Percentiles rank a stretch among this genome's conserved stretches.
phyloP scores from a whole-genome alignment of 352 stramenopile species.

The Blastocystis sp. region DNA sequence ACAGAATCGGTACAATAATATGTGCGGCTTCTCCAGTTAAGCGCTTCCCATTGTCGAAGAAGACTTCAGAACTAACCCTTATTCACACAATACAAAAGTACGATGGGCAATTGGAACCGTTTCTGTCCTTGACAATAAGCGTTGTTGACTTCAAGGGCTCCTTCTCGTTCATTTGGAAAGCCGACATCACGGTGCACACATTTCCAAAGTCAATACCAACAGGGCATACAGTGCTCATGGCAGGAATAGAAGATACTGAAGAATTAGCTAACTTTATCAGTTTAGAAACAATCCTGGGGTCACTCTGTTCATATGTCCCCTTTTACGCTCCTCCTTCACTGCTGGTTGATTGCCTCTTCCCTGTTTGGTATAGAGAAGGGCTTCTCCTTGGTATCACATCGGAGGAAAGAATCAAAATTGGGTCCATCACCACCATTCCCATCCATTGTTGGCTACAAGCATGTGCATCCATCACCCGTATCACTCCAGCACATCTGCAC shows the following conservation, averaged over 20 bases:
- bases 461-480: too few species aligned
- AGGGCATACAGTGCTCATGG: slow-evolving; percentile 21
- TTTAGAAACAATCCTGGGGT: background rate
- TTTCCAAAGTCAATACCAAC: slow-evolving; percentile 62
- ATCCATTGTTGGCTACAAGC: too few species aligned
- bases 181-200: slow-evolving; percentile 1
- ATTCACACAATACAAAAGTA: slow-evolving; percentile 3
- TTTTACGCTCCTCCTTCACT: background rate
- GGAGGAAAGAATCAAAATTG: too few species aligned
- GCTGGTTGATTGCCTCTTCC: too few species aligned
- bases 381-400: too few species aligned
- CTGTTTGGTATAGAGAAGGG: too few species aligned
- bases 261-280: background rate
- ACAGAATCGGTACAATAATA: background rate
- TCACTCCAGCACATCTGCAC: too few species aligned
- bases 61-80: slow-evolving; percentile 33
- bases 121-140: slow-evolving; percentile 39
- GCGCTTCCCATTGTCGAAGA: slow-evolving; percentile 56
- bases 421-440: too few species aligned
- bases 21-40: slow-evolving; percentile 29
- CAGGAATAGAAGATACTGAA: too few species aligned
- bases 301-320: background rate
- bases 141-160: slow-evolving; percentile 17
- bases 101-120: slow-evolving; percentile 33
- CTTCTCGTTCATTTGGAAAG: slow-evolving; percentile 58